Evolutionary conservation across 2,329 filamentous ascomycete genomes (phyloP).

Genomic region (Penicillium sp.): DNA sequence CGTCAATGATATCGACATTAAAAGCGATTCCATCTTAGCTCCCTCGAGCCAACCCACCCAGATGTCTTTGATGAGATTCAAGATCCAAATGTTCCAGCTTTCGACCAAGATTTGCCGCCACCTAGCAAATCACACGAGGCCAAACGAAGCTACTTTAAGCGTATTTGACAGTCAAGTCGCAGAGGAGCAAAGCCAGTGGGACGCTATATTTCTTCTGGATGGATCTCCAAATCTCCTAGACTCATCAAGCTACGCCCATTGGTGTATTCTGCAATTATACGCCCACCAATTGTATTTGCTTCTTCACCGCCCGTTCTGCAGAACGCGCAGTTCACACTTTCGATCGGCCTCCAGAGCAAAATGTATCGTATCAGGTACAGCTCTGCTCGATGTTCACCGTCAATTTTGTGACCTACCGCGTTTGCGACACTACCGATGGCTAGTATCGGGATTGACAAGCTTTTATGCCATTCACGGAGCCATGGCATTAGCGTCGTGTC

Average conservation of each 20-base stretch:
- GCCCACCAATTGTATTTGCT: slow-evolving; percentile 31
- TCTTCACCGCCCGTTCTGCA: slow-evolving; percentile 26
- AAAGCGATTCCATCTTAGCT: slow-evolving; percentile 1
- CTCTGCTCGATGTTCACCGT: slow-evolving; percentile 24
- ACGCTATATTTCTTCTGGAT: slow-evolving; percentile 13
- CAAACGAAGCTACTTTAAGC: slow-evolving; percentile 6
- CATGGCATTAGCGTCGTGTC: slow-evolving; percentile 21
- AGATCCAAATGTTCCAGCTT: slow-evolving; percentile 29
- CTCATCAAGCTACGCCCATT: slow-evolving; percentile 24
- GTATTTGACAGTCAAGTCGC: slow-evolving; percentile 15
- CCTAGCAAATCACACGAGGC: slow-evolving; percentile 7
- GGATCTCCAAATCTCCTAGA: slow-evolving; percentile 19
- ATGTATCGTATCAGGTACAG: slow-evolving; percentile 22
- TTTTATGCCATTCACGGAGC: slow-evolving; percentile 30
- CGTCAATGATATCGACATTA: slow-evolving; percentile 26
- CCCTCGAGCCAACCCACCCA: slow-evolving; percentile 26
- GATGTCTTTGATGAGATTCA: slow-evolving; percentile 33
- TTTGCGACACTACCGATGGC: slow-evolving; percentile 27
- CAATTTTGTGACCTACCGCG: slow-evolving; percentile 19
- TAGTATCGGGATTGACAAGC: slow-evolving; percentile 25
- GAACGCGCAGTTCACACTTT: slow-evolving; percentile 3
- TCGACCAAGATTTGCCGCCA: slow-evolving; percentile 26
- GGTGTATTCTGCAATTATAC: slow-evolving; percentile 32
- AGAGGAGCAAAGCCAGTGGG: slow-evolving; percentile 21
- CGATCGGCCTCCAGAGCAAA: slow-evolving; percentile 10